Evolutionary conservation across 2,329 filamentous ascomycete species (phyloP), one percentile per base, ranked within the genome.

Genomic region (Graphiopsis chlorocephala): DNA sequence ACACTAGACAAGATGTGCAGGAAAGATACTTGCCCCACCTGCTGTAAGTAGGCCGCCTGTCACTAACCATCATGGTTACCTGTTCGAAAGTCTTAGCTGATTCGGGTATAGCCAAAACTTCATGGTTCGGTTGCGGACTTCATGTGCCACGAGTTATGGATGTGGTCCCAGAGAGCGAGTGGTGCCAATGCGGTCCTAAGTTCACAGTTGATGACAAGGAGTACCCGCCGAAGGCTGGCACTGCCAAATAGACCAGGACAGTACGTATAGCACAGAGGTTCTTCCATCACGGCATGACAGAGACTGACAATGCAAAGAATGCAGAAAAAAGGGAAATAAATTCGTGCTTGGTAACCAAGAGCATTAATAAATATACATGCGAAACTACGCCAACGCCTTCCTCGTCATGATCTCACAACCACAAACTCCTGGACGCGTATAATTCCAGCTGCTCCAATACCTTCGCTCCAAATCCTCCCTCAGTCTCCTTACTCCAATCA

Each of bases 121-220:
- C 67, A 5, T 71, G 68, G 68, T 69, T 65, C 38, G 68, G 69
- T 35, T 71, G 69, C 45, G 69, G 69, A 66, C 79, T 71, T 63
- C 88, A 90, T 76, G 81, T 90, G 68, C 79, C 85, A 12, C 75
- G 75, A n/a, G 86, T 90, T 69, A 84, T 90, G 79, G 83, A 86
- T 72, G 71, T 73, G 33, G 73, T 89, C 45, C 82, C 86, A 3
- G 76, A 79, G 33, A 77, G 79, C 5, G 80, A 90, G 50, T 83
- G 87, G 77, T 90, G 88, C 79, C 80, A 78, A n/a, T 90, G 88
- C 72, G 78, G 81, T 69, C 87, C 88, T 33, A 83, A 83, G 71
- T 78, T 89, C 66, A 82, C 85, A 70, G 77, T 80, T 28, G 81
- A 83, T 63, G 86, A 85, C 26, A 84, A 83, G 70, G 71, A 82